A percentile compares a stretch with the other conserved stretches of the same genome.
Evolutionary conservation across 78 protist genomes (phyloP).

Genomic region (Guillardia theta): DNA sequence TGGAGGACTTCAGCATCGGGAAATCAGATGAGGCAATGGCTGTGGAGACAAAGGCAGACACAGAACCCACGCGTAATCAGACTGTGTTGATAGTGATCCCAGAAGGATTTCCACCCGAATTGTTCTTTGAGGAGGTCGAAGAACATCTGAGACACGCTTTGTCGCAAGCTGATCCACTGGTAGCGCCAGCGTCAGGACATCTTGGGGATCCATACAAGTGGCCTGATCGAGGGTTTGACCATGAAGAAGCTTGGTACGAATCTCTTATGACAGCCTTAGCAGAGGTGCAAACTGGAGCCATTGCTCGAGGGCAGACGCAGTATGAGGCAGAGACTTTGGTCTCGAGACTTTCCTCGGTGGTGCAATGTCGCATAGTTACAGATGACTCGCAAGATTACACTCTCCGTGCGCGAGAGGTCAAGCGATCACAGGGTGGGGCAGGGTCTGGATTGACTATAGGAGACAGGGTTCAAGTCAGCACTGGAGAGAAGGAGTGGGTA

Average conservation of each 20-base stretch:
- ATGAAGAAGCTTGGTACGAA: slow-evolving; percentile 31
- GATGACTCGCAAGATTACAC: not conserved
- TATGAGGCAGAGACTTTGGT: slow-evolving; percentile 20
- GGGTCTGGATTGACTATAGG: not conserved
- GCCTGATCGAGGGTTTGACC: slow-evolving; percentile 30
- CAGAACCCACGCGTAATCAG: slow-evolving; percentile 6
- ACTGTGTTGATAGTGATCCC: slow-evolving; percentile 7
- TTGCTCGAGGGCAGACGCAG: slow-evolving; percentile 24
- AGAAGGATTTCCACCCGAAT: slow-evolving; percentile 7
- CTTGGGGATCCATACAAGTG: not conserved
- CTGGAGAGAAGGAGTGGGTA: not conserved
- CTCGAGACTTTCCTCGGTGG: not conserved
- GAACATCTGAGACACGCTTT: not conserved
- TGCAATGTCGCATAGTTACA: not conserved
- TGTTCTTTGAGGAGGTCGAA: slow-evolving; percentile 14
- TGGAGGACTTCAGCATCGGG: too few relatives aligned
- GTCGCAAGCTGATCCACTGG: not conserved
- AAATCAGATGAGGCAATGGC: not conserved
- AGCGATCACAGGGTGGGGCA: not conserved
- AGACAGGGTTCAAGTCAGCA: not conserved
- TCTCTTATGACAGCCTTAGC: not conserved
- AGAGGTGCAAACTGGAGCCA: not conserved
- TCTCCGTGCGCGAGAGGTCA: slow-evolving; percentile 16
- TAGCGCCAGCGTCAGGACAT: slow-evolving; percentile 33
- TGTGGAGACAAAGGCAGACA: not conserved